Evolutionary conservation across 2,329 filamentous ascomycete genomes (phyloP), one percentile per base, ranked within the genome.

Genomic region (Zymoseptoria passerinii): DNA sequence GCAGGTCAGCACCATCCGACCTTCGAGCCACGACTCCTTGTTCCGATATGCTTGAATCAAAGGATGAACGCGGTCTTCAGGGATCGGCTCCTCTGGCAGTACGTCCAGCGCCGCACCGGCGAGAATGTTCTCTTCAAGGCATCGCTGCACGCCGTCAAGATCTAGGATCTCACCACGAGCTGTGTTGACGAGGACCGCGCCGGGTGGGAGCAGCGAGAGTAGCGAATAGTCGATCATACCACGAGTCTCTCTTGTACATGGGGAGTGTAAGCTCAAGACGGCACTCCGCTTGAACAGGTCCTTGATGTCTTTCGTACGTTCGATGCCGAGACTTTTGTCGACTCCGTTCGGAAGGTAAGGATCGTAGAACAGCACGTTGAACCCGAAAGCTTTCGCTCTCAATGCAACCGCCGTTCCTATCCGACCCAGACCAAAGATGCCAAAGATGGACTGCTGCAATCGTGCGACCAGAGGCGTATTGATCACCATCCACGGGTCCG

Each of bases 231-330:
- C 63, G n/a, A 71, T 65, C 53, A 65, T 54, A 9, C 61, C 57
- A 28, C 66, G 57, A 1, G 68, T 71, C 84, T 94, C 75, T 82
- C 89, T 13, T 89, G 89, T 73, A 88, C 90, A 20, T 81, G 89
- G 66, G 81, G 86, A 72, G 84, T 89, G 53, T 75, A 96, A 56
- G 81, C 87, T 65, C 84, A 87, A 66, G 81, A 89, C 72, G 78
- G 86, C 58, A 72, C 81, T 63, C 65, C 73, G 56, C 68, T 70
- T 68, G 72, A 71, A 71, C 4, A 71, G 62, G 49, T 71, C 68
- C 29, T 64, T 63, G 52, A 71, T 61, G 55, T 67, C 65, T 54
- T 68, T 69, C 48, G 67, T 69, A 8, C 68, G 61, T 50, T 70
- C 67, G 20, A 67, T 61, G 6, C 62, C 65, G n/a, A 71, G 58